Evolutionary conservation across 2,329 filamentous ascomycete species (phyloP).

Genomic region (Colletotrichum ledebouriae): DNA sequence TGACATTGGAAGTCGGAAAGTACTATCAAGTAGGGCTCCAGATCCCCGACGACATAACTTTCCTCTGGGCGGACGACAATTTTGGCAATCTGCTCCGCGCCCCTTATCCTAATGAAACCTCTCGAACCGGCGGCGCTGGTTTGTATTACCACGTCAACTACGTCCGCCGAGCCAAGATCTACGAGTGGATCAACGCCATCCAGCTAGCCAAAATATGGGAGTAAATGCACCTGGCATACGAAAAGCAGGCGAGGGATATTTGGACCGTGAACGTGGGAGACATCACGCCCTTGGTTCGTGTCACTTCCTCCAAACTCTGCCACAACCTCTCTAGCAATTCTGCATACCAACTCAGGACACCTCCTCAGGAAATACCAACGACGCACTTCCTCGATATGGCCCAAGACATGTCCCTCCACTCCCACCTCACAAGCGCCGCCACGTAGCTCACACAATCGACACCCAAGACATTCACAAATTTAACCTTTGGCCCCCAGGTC

Average conservation of each 20-base stretch:
- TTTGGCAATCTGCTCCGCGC: constrained; percentile 71
- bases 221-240: constrained; percentile 73
- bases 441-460: constrained; percentile 60
- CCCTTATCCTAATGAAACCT: constrained; percentile 66
- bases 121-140: constrained; percentile 67
- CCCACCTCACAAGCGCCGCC: constrained; percentile 51
- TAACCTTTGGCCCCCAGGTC: constrained; percentile 46
- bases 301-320: rapidly evolving
- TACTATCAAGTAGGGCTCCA: constrained; percentile 70
- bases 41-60: constrained; percentile 72
- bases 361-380: constrained; percentile 57
- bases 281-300: constrained; percentile 63
- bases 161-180: constrained; percentile 70
- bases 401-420: constrained; percentile 59
- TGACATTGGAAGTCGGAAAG: constrained; percentile 58
- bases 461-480: constrained; percentile 60
- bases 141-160: constrained; percentile 70
- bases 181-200: constrained; percentile 76
- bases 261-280: constrained; percentile 77
- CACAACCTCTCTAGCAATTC: too few species aligned
- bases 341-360: too few species aligned
- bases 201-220: constrained; percentile 75
- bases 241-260: constrained; percentile 65
- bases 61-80: constrained; percentile 75
- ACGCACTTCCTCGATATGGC: constrained; percentile 68